These are phyloP conservation scores for Torrubiellomyces zombiae DNA, from an alignment of 2,329 filamentous ascomycete species.

Conservation along the genomic window DNA sequence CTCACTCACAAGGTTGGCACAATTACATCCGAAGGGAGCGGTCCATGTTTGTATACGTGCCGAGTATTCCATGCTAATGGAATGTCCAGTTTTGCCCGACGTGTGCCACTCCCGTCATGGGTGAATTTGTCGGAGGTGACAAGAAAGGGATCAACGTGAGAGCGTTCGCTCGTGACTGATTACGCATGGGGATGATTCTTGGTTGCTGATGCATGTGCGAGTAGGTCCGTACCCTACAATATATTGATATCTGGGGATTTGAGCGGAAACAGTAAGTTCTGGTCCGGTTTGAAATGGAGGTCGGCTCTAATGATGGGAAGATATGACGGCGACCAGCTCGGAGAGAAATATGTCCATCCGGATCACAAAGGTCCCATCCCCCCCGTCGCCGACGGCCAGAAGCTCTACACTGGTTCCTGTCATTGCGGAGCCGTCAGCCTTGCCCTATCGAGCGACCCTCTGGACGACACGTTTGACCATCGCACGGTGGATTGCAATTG, in stretches of 20 bases:
- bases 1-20: slow-evolving; percentile 23
- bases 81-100: slow-evolving; percentile 29
- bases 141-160: slow-evolving; percentile 5
- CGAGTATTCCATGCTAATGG: background rate
- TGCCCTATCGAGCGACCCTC: slow-evolving; percentile 23
- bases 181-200: background rate
- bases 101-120: slow-evolving; percentile 29
- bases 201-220: background rate
- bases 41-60: too few species aligned
- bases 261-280: slow-evolving; percentile 17
- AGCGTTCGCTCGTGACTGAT: too few species aligned
- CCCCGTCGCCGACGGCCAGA: slow-evolving; percentile 17
- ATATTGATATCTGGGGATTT: slow-evolving; percentile 23
- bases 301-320: slow-evolving; percentile 9
- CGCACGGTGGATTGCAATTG: slow-evolving; percentile 29
- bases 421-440: slow-evolving; percentile 33
- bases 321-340: slow-evolving; percentile 19
- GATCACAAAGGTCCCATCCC: slow-evolving; percentile 25
- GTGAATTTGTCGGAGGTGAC: slow-evolving; percentile 1
- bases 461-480: slow-evolving; percentile 20
- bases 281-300: background rate
- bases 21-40: too few species aligned
- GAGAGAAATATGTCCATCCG: slow-evolving; percentile 16
- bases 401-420: slow-evolving; percentile 31
- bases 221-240: slow-evolving; percentile 26